Evolutionary conservation across 2,329 filamentous ascomycete species (phyloP), one percentile per base, ranked within the genome.

Genomic region (Fusarium sp.): DNA sequence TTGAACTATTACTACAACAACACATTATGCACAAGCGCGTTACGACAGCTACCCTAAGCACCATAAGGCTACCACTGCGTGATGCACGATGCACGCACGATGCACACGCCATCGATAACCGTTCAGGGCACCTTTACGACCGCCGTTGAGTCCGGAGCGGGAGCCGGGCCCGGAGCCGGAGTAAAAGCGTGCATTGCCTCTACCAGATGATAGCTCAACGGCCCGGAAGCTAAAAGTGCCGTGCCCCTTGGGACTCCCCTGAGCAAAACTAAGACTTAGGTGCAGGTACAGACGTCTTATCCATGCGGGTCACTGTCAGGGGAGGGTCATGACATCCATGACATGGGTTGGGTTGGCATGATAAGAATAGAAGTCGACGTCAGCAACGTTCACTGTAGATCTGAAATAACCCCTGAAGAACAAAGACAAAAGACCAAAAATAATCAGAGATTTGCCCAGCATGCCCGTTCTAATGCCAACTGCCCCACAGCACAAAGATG

Each of bases 311-410:
- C 58, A 62, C 40, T 62, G 40, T 61, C 58, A 62, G 50, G 58
- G 56, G 44, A 50, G 40, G 10, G 20, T 30, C 27, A 30, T 30
- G 27, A 30, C 27, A 30, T 30, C 27, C 44, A 61, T 30, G 52
- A 55, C 58, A 62, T 52, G 58, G 57, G 35, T 35, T 35, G 13
- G 47, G 22, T 35, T 61, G 46, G 52, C 59, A 40, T 52, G 62
- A 70, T 49, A 40, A 69, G 60, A 70, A 70, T 69, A 69, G 66
- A 54, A 67, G 45, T 67, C 66, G 56, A 70, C 66, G 66, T 69
- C 66, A 70, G 66, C 66, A 51, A 56, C 55, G 35, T 53, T 49
- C 49, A 54, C 51, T 35, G 17, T 51, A 52, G 32, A 32, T 43
- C 43, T 20, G 25, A 25, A 20, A 43, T 7, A 54, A 48, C 65